phyloP scores from a whole-genome alignment of 495 filamentous ascomycete genomes.

The Neurospora sp. region DNA sequence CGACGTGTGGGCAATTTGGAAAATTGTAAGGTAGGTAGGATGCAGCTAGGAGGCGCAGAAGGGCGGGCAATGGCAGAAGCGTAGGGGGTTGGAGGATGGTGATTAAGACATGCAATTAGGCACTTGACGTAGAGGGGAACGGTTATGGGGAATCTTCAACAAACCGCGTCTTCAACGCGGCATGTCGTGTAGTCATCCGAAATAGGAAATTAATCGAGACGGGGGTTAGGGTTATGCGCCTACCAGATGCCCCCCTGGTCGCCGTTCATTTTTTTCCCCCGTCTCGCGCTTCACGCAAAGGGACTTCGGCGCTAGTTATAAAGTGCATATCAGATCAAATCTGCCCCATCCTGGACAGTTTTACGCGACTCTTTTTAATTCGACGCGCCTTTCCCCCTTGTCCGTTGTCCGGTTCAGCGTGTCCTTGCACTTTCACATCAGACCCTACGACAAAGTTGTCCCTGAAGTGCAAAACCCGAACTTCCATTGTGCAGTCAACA shows the following conservation, averaged over 20 bases:
- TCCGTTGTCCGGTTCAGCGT: neutral
- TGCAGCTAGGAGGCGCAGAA: neutral
- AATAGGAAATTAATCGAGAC: neutral
- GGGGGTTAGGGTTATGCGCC: neutral
- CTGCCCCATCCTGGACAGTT: neutral
- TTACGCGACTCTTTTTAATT: neutral
- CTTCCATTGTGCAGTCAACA: neutral
- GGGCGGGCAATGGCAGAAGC: neutral
- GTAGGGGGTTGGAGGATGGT: neutral
- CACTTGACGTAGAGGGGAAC: neutral
- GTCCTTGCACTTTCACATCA: neutral
- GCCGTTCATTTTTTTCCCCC: neutral
- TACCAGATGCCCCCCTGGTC: neutral
- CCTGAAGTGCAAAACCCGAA: neutral
- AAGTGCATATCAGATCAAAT: neutral
- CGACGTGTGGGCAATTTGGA: neutral
- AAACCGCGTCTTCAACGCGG: neutral
- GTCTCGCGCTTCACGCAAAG: neutral
- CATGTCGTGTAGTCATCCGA: neutral
- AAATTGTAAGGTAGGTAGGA: neutral
- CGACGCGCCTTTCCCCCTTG: neutral
- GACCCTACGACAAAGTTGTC: neutral
- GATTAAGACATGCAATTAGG: neutral
- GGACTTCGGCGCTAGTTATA: neutral
- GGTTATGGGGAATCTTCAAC: neutral